Evolutionary conservation across 495 filamentous ascomycete species (phyloP).

Genomic region (Penicillium cinerascens): DNA sequence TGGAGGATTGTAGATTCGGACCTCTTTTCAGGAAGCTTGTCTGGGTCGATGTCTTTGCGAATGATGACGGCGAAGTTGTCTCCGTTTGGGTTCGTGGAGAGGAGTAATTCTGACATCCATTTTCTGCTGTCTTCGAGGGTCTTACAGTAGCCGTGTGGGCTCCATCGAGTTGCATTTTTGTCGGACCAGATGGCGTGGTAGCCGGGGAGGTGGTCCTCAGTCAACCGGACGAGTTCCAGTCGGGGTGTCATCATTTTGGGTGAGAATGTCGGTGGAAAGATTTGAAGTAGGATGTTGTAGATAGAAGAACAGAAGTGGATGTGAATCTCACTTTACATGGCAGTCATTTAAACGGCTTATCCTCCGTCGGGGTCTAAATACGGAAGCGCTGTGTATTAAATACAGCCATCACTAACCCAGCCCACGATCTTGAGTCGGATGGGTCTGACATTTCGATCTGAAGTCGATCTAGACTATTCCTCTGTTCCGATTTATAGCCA

Average conservation of each 20-base stretch:
- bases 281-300: background rate
- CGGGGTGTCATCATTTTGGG: slow-evolving; percentile 14
- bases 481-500: no score
- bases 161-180: slow-evolving; percentile 19
- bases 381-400: background rate
- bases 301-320: background rate
- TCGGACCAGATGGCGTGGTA: slow-evolving; percentile 23
- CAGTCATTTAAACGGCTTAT: no score
- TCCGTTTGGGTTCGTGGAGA: slow-evolving; percentile 11
- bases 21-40: background rate
- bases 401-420: background rate
- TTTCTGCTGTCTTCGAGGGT: slow-evolving; percentile 13
- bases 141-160: slow-evolving; percentile 14
- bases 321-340: background rate
- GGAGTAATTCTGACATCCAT: slow-evolving; percentile 17
- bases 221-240: slow-evolving; percentile 13
- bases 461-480: background rate
- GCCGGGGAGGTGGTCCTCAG: slow-evolving; percentile 12
- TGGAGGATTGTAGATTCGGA: background rate
- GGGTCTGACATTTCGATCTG: background rate
- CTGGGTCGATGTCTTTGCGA: background rate
- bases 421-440: background rate
- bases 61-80: slow-evolving; percentile 21
- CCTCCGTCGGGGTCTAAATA: background rate
- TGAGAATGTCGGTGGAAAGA: background rate